These are phyloP conservation scores for Coemansia sp. DNA, from an alignment of 192 early-diverging fungal genomes.

Conservation along the genomic window DNA sequence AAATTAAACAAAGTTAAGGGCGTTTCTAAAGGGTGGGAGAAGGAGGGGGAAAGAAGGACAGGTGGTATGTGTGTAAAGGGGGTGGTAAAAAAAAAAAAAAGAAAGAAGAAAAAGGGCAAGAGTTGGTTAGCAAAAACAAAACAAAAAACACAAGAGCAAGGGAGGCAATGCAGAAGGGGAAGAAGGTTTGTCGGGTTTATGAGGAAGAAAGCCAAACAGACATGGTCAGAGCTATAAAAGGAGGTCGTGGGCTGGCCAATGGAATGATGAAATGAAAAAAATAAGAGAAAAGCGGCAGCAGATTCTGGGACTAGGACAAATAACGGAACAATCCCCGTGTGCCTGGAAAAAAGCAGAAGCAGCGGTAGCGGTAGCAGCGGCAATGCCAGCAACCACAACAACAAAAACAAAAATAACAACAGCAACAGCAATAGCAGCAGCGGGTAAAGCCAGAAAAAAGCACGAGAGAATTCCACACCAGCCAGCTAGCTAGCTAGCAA, in stretches of 20 bases:
- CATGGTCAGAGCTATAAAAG: no score
- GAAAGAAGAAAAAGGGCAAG: constrained; percentile 3
- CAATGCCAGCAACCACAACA: background rate
- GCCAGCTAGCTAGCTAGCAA: no score
- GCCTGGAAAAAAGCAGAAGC: background rate
- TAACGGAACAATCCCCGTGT: no score
- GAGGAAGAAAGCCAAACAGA: no score
- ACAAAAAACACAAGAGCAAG: no score
- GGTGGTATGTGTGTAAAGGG: background rate
- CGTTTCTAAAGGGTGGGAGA: background rate
- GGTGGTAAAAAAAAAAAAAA: background rate
- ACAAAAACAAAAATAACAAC: background rate
- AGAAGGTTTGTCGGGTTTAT: no score
- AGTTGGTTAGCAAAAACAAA: background rate
- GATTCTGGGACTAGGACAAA: no score
- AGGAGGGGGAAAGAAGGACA: background rate
- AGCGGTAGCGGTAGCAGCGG: background rate
- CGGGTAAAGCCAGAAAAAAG: background rate
- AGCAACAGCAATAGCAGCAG: background rate
- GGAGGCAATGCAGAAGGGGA: background rate
- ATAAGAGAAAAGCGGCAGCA: no score
- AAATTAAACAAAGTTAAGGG: background rate
- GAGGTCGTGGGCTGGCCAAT: no score
- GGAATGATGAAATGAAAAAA: no score
- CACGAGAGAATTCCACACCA: no score